phyloP scores from a whole-genome alignment of 768 basidiomycete genomes.

The Gautieria morchelliformis region DNA sequence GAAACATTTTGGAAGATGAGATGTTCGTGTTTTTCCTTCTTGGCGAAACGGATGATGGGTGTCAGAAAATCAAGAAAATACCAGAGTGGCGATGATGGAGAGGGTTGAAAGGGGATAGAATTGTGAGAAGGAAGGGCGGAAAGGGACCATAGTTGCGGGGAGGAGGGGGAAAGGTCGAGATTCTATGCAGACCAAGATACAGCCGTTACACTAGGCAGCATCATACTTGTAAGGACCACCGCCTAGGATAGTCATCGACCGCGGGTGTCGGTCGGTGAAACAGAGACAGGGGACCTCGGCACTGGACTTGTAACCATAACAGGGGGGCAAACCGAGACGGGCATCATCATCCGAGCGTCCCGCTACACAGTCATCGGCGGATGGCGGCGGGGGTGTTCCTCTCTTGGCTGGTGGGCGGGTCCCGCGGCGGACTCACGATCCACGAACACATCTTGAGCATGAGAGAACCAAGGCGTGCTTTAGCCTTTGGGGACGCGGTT shows the following conservation, averaged over 20 bases:
- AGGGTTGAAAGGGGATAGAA: too few relatives aligned
- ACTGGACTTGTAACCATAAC: neutral
- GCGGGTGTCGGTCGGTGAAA: neutral
- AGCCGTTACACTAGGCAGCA: neutral
- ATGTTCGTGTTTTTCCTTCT: conserved; percentile 1
- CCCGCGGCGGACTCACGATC: neutral
- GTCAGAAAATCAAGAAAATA: neutral
- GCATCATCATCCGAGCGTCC: neutral
- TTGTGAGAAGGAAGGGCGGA: too few relatives aligned
- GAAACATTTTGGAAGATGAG: neutral
- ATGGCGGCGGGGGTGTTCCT: neutral
- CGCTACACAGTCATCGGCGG: neutral
- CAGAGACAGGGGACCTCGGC: neutral
- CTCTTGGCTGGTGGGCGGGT: neutral
- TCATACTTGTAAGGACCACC: neutral
- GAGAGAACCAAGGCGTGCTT: neutral
- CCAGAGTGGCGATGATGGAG: too few relatives aligned
- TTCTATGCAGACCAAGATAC: neutral
- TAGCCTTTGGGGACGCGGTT: neutral
- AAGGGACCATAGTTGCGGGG: neutral
- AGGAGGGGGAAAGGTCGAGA: neutral
- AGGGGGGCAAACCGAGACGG: neutral
- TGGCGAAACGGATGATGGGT: neutral
- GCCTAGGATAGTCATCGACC: neutral
- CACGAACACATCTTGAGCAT: neutral